Evolutionary conservation across 352 stramenopile species (phyloP), one percentile per base, ranked within the genome.

Genomic region (Pythium coloratum): DNA sequence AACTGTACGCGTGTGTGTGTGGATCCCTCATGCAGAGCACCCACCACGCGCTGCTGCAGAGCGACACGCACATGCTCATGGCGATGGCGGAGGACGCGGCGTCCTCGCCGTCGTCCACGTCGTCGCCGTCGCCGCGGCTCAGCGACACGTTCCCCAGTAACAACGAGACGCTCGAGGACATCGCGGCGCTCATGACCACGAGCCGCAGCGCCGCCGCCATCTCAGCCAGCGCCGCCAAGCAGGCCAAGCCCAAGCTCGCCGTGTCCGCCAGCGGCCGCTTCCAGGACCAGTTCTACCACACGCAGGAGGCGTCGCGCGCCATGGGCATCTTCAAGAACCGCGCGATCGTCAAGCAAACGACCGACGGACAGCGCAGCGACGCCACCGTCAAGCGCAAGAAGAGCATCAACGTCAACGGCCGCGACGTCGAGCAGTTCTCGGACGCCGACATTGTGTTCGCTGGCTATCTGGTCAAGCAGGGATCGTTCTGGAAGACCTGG

Each of bases 401-500:
- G 62, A 86, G 73, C 26, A 76, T 89, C 51, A 85, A 91, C 58
- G 84, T 89, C 61, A 93, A 86, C 38, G 79, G 80, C 46, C 87
- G 87, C 28, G 84, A 92, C 50, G 82, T 91, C 30, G 88, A 96
- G 59, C 85, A 93, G 72, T 96, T 96, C 66, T 94, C 84, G 12
- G 84, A 94, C 59, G 78, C 88, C 9, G 86, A 96, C 55, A 94
- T 96, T 50, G 76, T 93, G 44, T 89, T 79, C 26, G 79, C 76
- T 20, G 88, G 88, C 6, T 93, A 92, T 59, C 69, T 96, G 36
- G 76, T 92, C 51, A 96, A 96, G 64, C 84, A 92, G 40, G 88
- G 88, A 18, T 96, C 88, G 33, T 96, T 94, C 76, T 96, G 88
- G 88, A 92, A 93, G 67, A 92, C 82, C 6, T 96, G 88, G 88